Evolutionary conservation across 1,139 yeast species (phyloP).

Genomic region (Kurtzmaniella quercitrusa): DNA sequence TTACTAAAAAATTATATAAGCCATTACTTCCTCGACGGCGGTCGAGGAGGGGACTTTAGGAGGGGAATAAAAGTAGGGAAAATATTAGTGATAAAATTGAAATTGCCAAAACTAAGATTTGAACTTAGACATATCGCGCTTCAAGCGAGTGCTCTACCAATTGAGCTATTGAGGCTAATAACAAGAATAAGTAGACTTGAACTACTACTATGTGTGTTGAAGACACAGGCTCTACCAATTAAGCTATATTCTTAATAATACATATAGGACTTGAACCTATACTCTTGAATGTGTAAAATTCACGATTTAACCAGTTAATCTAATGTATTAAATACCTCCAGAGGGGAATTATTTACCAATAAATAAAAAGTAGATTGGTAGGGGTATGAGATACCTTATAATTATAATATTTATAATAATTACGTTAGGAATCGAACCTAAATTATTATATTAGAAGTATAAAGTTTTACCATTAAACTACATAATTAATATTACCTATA

Average conservation of each 20-base stretch:
- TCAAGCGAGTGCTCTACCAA: neutral
- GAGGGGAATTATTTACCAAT: neutral
- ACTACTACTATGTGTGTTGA: neutral
- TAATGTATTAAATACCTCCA: neutral
- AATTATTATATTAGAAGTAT: neutral
- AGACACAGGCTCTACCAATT: conserved; percentile 1
- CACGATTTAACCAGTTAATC: conserved; percentile 1
- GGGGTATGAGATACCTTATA: no score
- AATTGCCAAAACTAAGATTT: neutral
- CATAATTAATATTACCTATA: neutral
- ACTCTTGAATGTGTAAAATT: neutral
- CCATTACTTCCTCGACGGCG: no score
- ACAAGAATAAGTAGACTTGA: neutral
- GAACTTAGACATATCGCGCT: neutral
- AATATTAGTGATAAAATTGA: no score
- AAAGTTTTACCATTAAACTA: neutral
- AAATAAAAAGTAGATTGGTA: no score
- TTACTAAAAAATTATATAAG: no score
- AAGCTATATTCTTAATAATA: neutral
- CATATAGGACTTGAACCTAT: conserved; percentile 1
- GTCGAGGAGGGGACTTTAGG: no score
- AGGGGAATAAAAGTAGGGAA: no score
- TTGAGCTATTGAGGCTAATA: neutral
- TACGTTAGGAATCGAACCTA: neutral
- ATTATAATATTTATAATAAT: no score